A percentile compares a stretch with the other conserved stretches of the same genome.
These are phyloP conservation scores for Musa troglodytarum DNA, from an alignment of 176 grass and related monocot genomes.

Conservation along the genomic window DNA sequence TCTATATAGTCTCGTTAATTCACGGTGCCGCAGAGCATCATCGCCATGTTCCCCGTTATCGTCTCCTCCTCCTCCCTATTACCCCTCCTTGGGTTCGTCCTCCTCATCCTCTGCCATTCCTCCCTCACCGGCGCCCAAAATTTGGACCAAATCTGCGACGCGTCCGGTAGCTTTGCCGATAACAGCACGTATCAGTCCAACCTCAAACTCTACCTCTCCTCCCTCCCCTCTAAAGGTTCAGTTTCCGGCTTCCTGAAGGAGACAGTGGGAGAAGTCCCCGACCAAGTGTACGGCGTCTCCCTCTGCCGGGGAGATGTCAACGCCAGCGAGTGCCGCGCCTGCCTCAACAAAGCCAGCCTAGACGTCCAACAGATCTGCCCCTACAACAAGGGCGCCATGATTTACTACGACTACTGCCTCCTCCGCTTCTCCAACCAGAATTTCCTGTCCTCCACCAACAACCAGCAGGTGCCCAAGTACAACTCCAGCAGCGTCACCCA, in stretches of 20 bases:
- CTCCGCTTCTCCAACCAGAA: background rate
- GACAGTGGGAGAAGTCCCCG: background rate
- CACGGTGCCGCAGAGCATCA: background rate
- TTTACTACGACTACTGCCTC: constrained; percentile 6
- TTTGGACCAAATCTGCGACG: background rate
- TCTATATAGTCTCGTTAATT: no score
- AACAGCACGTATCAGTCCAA: constrained; percentile 37
- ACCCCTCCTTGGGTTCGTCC: background rate
- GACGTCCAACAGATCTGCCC: constrained; percentile 10
- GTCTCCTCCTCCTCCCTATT: background rate
- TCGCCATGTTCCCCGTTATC: background rate
- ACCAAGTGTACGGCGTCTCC: constrained; percentile 20
- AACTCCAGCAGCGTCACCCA: background rate
- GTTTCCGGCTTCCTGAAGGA: constrained; percentile 2
- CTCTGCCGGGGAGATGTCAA: constrained; percentile 38
- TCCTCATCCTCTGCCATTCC: background rate
- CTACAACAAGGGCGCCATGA: background rate
- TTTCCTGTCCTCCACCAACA: background rate
- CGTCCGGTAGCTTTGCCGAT: constrained; percentile 8
- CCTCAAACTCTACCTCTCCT: constrained; percentile 20
- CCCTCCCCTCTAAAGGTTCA: constrained; percentile 17
- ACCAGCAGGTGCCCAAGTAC: background rate
- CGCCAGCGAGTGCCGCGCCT: constrained; percentile 25
- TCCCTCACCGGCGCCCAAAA: background rate
- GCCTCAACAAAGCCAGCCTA: constrained; percentile 19